A percentile compares a stretch with the other conserved stretches of the same genome.
Evolutionary conservation across 768 basidiomycete species (phyloP).

Genomic region (Tubosaeta sp.): DNA sequence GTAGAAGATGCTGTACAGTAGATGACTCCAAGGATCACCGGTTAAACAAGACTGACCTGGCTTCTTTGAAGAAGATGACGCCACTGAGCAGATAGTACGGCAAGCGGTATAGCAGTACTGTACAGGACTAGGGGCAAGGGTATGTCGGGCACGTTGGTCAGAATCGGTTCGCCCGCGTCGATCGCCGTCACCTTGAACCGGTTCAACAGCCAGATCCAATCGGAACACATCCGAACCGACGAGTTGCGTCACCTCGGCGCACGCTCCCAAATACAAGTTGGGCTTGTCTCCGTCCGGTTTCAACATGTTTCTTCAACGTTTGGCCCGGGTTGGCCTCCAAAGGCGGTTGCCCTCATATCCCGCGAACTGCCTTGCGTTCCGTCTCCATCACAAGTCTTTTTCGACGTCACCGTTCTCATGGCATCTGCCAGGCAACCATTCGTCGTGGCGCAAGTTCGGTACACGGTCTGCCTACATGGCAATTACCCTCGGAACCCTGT

Average conservation of each 20-base stretch:
- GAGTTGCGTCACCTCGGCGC: not conserved
- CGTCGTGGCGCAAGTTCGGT: conserved; percentile 10
- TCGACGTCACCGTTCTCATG: not conserved
- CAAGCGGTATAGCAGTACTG: not conserved
- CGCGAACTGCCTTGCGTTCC: not conserved
- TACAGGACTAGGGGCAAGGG: not conserved
- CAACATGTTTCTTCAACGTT: conserved; percentile 4
- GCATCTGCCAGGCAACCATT: not conserved
- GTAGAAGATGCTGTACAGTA: not conserved
- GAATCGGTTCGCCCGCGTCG: not conserved
- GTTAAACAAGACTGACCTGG: not conserved
- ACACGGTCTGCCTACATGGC: conserved; percentile 24
- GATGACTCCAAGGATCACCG: not conserved
- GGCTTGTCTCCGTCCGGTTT: not conserved
- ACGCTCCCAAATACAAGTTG: not conserved
- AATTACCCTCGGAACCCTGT: conserved; percentile 30
- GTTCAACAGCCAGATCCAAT: not conserved
- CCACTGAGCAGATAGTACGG: not conserved
- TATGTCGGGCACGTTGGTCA: too few species aligned
- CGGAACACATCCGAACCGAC: not conserved
- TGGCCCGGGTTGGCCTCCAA: not conserved
- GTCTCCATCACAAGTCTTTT: not conserved
- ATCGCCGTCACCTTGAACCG: not conserved
- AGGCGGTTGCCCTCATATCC: not conserved
- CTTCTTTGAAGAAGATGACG: not conserved